Evolutionary conservation across 208 protist species (phyloP), one percentile per base, ranked within the genome.

Genomic region (Trypanosoma platydactyli): DNA sequence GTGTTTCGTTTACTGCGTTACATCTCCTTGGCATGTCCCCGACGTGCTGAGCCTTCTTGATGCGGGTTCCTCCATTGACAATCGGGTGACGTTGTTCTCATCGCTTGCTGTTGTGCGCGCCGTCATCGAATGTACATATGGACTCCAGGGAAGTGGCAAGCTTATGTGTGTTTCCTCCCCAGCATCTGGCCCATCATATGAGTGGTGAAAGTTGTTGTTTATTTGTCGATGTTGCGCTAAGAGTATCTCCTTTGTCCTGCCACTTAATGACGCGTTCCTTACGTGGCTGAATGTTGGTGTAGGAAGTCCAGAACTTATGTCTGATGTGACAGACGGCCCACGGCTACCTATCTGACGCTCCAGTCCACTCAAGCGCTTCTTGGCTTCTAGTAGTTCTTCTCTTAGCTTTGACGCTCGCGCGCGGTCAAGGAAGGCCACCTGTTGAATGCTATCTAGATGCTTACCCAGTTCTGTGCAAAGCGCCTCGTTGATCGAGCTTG

Each of bases 321-420:
- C 64, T 4, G 64, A 68, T 9, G 49, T n/a, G 24, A 54, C 50
- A 16, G 61, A 71, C 22, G 60, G 29, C 49, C 30, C 52, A 38
- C 55, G 33, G 29, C 5, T 5, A 5, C 41, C 16, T 30, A 27
- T 29, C 52, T 35, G 57, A 3, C 49, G 35, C 46, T 83, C 73
- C 53, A 77, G 16, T n/a, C 75, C 74, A 0, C 56, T 49, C n/a
- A 90, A 49, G 1, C 76, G 70, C 5, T 54, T 25, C n/a, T 73
- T 76, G 3, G 78, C 76, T 51, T 82, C 71, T 46, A 70, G 38
- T 49, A 95, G 59, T 40, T 92, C 84, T 27, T 91, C 83, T 71
- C 78, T 81, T 42, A 91, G 68, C 68, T 91, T 92, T 1, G 77
- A 64, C 15, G 81, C 78, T 11, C 80, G 77, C 5, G 84, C 83